Conservation (phyloP, 148 eudicot genomes). For the Silene latifolia region DNA sequence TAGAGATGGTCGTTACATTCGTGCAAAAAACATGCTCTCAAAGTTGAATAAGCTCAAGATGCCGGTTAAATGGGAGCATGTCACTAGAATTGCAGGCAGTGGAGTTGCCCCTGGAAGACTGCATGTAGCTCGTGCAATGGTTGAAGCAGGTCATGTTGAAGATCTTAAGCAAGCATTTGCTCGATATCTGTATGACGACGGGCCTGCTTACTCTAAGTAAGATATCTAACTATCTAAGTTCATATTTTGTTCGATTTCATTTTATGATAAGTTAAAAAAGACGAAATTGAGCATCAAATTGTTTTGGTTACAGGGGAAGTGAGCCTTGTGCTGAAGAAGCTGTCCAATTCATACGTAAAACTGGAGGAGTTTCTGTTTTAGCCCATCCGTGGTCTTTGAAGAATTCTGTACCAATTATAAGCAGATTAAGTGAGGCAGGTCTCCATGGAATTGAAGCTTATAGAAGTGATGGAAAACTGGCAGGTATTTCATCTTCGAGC, state of each 20-base stretch:
- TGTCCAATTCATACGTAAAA: conserved; percentile 59
- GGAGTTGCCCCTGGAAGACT: conserved; percentile 98
- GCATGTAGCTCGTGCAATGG: conserved; percentile 93
- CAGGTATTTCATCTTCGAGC: conserved; percentile 42
- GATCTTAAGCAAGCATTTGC: conserved; percentile 88
- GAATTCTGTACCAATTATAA: conserved; percentile 53
- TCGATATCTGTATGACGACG: conserved; percentile 87
- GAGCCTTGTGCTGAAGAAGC: conserved; percentile 89
- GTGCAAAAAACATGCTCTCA: conserved; percentile 78
- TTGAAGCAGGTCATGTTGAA: conserved; percentile 92
- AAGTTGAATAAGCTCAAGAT: conserved; percentile 68
- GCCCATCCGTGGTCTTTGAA: conserved; percentile 99
- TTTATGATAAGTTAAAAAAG: background rate
- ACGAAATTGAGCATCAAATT: conserved; percentile 2
- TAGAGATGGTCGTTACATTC: conserved; percentile 80
- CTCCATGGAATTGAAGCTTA: conserved; percentile 90
- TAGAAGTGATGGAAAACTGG: conserved; percentile 86
- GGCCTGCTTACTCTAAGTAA: conserved; percentile 97
- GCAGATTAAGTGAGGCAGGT: conserved; percentile 71
- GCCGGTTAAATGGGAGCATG: conserved; percentile 81
- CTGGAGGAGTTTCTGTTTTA: conserved; percentile 84
- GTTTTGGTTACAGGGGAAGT: conserved; percentile 57
- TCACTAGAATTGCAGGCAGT: conserved; percentile 77
- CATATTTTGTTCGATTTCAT: background rate
- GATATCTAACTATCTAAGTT: background rate